Evolutionary conservation across 176 grass and related monocot genomes (phyloP).

Genomic region (Alopecurus myosuroides): DNA sequence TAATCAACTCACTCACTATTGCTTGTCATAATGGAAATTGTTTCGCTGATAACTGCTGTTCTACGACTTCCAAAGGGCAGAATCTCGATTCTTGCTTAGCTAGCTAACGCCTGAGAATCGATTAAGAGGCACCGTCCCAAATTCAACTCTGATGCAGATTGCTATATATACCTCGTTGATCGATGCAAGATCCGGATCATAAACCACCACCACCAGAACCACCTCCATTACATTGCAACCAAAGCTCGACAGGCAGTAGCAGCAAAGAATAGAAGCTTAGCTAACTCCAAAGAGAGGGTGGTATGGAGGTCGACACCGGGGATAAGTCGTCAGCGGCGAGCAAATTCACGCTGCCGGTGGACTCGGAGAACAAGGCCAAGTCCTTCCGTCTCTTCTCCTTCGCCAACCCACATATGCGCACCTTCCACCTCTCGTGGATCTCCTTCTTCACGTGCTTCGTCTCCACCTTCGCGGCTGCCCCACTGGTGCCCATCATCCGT

Average conservation of each 20-base stretch:
- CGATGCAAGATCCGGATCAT: background rate
- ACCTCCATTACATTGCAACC: background rate
- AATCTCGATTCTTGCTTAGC: background rate
- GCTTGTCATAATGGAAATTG: background rate
- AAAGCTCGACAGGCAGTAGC: background rate
- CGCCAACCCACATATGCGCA: constrained; percentile 67
- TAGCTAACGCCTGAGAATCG: background rate
- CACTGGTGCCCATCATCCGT: constrained; percentile 76
- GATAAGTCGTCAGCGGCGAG: background rate
- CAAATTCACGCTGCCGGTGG: constrained; percentile 65
- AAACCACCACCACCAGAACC: background rate
- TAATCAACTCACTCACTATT: too few species aligned
- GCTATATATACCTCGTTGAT: background rate
- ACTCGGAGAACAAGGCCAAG: constrained; percentile 93
- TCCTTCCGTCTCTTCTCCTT: constrained; percentile 58
- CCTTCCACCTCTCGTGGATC: constrained; percentile 84
- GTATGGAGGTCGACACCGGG: background rate
- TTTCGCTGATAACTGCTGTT: background rate
- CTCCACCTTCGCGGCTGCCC: constrained; percentile 67
- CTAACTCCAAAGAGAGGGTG: background rate
- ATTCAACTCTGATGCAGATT: background rate
- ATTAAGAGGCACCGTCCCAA: background rate
- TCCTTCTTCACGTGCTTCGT: constrained; percentile 98
- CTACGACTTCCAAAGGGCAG: background rate
- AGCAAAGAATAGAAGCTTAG: background rate